Percentiles rank a stretch among this genome's conserved stretches.
Evolutionary conservation across 1,284 basidiomycete species (phyloP).

Genomic region (Pterulicium gracile): DNA sequence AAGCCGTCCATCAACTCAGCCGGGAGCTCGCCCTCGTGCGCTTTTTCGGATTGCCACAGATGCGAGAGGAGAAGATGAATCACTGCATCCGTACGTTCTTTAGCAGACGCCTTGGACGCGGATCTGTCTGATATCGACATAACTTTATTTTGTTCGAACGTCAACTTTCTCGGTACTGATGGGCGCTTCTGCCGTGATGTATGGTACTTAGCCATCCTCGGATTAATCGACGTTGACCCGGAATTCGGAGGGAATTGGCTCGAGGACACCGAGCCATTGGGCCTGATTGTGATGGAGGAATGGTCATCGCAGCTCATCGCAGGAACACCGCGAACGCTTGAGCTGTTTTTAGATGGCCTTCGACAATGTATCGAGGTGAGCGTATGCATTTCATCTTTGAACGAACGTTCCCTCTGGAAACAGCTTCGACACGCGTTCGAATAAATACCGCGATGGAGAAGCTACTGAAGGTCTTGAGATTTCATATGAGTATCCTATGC

Average conservation of each 20-base stretch:
- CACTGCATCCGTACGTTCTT: slow-evolving; percentile 58
- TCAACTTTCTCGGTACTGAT: not conserved
- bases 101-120: too few species aligned
- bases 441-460: too few species aligned
- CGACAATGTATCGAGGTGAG: slow-evolving; percentile 56
- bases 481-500: not conserved
- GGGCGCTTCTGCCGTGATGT: too few species aligned
- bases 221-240: too few species aligned
- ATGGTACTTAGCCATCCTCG: too few species aligned
- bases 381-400: slow-evolving; percentile 5
- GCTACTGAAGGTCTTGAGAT: too few species aligned
- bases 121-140: too few species aligned
- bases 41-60: slow-evolving; percentile 36
- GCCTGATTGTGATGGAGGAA: slow-evolving; percentile 69
- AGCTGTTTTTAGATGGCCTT: slow-evolving; percentile 42
- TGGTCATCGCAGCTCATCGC: slow-evolving; percentile 56
- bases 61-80: slow-evolving; percentile 52
- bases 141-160: not conserved
- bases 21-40: slow-evolving; percentile 51
- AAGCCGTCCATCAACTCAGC: slow-evolving; percentile 53
- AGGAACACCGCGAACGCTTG: slow-evolving; percentile 37
- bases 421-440: too few species aligned
- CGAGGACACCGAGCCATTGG: slow-evolving; percentile 19
- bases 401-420: not conserved
- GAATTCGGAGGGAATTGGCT: not conserved